Conservation (phyloP, 2,329 filamentous ascomycete species). For the Didymella glomerata region DNA sequence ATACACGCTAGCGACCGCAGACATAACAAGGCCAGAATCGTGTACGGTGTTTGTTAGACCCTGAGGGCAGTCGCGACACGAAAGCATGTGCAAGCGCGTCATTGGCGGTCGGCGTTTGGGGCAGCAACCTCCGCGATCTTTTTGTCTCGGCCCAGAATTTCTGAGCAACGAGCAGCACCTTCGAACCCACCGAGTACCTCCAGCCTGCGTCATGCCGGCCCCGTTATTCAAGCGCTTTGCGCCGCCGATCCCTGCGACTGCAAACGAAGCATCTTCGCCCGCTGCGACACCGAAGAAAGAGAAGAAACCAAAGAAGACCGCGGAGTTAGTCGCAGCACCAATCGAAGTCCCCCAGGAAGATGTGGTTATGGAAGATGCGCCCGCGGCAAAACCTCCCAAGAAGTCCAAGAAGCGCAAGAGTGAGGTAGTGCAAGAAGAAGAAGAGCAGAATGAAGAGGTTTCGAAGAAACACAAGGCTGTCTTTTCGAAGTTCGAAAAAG, state of each 20-base stretch:
- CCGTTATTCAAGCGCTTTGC: constrained; percentile 59
- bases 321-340: background rate
- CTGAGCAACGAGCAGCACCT: constrained; percentile 2
- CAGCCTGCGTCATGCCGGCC: constrained; percentile 53
- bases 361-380: constrained; percentile 20
- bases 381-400: constrained; percentile 31
- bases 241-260: constrained; percentile 47
- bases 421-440: constrained; percentile 31
- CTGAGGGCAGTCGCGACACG: constrained; percentile 10
- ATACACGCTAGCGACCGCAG: constrained; percentile 7
- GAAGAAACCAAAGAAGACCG: constrained; percentile 42
- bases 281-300: constrained; percentile 9
- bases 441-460: constrained; percentile 41
- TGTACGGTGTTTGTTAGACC: background rate
- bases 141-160: constrained; percentile 21
- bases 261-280: constrained; percentile 16
- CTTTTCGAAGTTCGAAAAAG: constrained; percentile 57
- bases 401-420: constrained; percentile 51
- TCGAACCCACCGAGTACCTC: constrained; percentile 3
- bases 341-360: constrained; percentile 1
- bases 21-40: constrained; percentile 34
- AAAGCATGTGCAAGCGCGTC: constrained; percentile 24
- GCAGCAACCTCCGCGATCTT: constrained; percentile 21
- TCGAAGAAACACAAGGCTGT: constrained; percentile 52
- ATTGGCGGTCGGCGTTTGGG: constrained; percentile 38